A percentile compares a stretch with the other conserved stretches of the same genome.
phyloP scores from a whole-genome alignment of 345 rosid species.

The Turritis glabra region DNA sequence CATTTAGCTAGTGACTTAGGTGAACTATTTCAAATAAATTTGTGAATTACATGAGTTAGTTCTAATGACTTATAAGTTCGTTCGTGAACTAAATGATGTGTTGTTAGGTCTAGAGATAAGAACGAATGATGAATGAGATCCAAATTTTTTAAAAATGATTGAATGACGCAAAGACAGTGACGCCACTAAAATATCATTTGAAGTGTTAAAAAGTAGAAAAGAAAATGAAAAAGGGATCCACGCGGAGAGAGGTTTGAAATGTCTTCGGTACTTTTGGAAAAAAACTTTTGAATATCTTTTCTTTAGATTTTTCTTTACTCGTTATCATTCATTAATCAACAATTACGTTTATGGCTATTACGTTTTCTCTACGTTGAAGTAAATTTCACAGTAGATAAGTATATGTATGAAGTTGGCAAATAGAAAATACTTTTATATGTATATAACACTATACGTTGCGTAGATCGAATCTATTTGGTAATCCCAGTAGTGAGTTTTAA shows the following conservation, averaged over 20 bases:
- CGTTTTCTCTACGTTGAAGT: not conserved
- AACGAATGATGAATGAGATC: not conserved
- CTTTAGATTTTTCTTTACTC: not conserved
- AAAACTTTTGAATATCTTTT: not conserved
- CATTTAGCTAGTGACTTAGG: not conserved
- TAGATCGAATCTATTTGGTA: not conserved
- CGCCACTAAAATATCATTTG: not conserved
- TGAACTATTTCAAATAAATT: too few species aligned
- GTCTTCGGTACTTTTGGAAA: constrained; percentile 27
- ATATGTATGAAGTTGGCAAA: not conserved
- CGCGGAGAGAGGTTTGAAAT: constrained; percentile 43
- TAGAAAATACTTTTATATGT: too few species aligned
- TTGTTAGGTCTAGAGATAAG: not conserved
- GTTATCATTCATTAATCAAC: not conserved
- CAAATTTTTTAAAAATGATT: not conserved
- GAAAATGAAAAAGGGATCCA: constrained; percentile 7
- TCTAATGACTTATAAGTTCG: not conserved
- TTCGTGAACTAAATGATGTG: not conserved
- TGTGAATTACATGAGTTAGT: not conserved
- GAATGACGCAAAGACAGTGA: not conserved
- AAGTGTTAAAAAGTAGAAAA: not conserved
- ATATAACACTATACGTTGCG: not conserved
- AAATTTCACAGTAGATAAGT: not conserved
- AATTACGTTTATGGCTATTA: not conserved
- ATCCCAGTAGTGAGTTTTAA: not conserved